Base-by-base conservation (phyloP, 345 rosid species). In the Erodium maritimum region DNA sequence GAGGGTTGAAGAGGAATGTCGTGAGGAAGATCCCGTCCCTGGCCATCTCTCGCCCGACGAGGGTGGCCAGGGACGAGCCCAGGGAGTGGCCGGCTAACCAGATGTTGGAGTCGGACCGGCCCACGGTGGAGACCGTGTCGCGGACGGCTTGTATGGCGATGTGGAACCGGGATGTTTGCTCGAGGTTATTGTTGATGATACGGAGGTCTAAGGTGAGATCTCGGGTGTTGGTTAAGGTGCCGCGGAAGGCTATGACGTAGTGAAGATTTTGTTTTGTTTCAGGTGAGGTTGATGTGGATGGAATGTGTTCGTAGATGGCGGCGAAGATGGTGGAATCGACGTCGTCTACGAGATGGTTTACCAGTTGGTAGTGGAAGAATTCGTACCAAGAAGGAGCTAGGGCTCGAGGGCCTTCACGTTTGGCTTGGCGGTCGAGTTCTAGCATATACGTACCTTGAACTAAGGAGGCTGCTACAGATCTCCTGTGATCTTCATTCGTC, bases 11-110 rank as follows among this genome's bases (percentile, higher is more conserved):
- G 42, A 87, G 83, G 45, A 80, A 90, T 18, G 91, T 69, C 69
- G 80, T 77, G 0, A 87, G 71, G 21, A 82, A 75, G 55, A 58
- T 51, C 5, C 93, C 84, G 0, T n/a, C n/a, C n/a, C n/a, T n/a
- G n/a, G n/a, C n/a, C n/a, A n/a, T n/a, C n/a, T n/a, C n/a, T 77
- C 82, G 90, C 57, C 96, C 95, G 0, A 86, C 83, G 23, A 87
- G 77, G 73, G 87, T 59, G 13, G 87, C 93, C 82, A 87, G 73
- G 66, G 95, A 87, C 45, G 96, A 80, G 56, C 99, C 97, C 17
- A 93, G 81, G 63, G 95, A 90, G 69, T 93, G 96, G 59, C 99
- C 99, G 7, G 91, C 88, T 64, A 93, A 61, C 97, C 96, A 93
- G 29, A 90, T 82, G 52, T 82, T 82, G 0, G 88, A 82, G 52